These are phyloP conservation scores for Multifurca ochricompacta DNA, from an alignment of 768 basidiomycete species.

Conservation along the genomic window DNA sequence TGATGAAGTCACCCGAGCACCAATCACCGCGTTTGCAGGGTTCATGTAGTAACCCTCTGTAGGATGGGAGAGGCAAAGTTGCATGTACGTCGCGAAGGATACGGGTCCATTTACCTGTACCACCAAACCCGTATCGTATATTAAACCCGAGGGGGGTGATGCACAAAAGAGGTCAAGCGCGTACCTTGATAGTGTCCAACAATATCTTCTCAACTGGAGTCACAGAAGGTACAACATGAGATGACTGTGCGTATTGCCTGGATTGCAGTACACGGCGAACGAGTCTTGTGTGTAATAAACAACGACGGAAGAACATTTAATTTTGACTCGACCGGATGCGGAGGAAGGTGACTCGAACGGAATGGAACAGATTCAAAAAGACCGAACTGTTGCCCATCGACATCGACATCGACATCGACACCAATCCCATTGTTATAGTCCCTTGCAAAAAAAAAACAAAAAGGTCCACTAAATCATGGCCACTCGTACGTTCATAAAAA, in stretches of 20 bases:
- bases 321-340: conserved; percentile 11
- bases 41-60: conserved; percentile 91
- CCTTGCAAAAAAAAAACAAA: too few relatives aligned
- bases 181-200: conserved; percentile 64
- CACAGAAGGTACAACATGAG: neutral
- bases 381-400: too few relatives aligned
- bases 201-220: conserved; percentile 54
- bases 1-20: conserved; percentile 88
- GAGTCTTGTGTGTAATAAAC: neutral
- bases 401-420: too few relatives aligned
- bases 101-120: conserved; percentile 80
- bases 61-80: conserved; percentile 83
- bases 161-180: conserved; percentile 2
- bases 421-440: too few relatives aligned
- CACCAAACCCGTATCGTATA: neutral
- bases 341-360: neutral
- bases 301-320: conserved; percentile 1
- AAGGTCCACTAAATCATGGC: too few relatives aligned
- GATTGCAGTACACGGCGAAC: neutral
- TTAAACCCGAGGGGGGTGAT: too few relatives aligned
- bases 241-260: neutral
- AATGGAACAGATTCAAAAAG: neutral
- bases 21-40: conserved; percentile 66
- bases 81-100: conserved; percentile 85
- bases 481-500: conserved; percentile 43